phyloP scores from a whole-genome alignment of 78 protist genomes.

The Monosiga brevicollis region DNA sequence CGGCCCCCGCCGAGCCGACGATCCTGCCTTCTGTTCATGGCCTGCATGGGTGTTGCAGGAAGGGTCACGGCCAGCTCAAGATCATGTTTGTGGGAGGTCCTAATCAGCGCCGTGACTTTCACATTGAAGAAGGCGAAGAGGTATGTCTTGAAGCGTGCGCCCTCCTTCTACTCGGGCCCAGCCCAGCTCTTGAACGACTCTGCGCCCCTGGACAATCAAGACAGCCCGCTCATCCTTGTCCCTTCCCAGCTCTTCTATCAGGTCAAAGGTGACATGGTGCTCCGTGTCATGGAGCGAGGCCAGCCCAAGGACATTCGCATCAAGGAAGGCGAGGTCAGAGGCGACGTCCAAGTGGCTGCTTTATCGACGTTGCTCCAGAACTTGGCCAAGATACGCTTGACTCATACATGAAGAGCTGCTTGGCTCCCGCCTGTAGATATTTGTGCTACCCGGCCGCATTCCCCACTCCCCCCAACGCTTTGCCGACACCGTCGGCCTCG shows the following conservation, averaged over 20 bases:
- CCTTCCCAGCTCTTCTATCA: slow-evolving; percentile 28
- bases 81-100: slow-evolving; percentile 59
- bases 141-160: background rate
- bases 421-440: background rate
- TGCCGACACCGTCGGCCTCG: slow-evolving; percentile 41
- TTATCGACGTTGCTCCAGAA: no score
- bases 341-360: no score
- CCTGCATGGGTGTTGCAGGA: no score
- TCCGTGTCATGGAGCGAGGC: slow-evolving; percentile 29
- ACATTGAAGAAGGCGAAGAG: slow-evolving; percentile 44
- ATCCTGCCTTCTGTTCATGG: no score
- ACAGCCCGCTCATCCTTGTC: background rate
- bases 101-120: slow-evolving; percentile 44
- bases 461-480: slow-evolving; percentile 51
- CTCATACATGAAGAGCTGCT: no score
- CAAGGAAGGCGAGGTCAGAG: slow-evolving; percentile 34
- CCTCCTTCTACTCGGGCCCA: no score
- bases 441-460: slow-evolving; percentile 23
- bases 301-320: slow-evolving; percentile 18
- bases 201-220: no score
- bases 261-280: slow-evolving; percentile 44
- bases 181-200: no score
- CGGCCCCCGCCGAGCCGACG: no score
- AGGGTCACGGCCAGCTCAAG: slow-evolving; percentile 5
- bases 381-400: no score